Evolutionary conservation across 1,139 yeast genomes (phyloP), one percentile per base, ranked within the genome.

Genomic region (Candida pseudoviswanathii): DNA sequence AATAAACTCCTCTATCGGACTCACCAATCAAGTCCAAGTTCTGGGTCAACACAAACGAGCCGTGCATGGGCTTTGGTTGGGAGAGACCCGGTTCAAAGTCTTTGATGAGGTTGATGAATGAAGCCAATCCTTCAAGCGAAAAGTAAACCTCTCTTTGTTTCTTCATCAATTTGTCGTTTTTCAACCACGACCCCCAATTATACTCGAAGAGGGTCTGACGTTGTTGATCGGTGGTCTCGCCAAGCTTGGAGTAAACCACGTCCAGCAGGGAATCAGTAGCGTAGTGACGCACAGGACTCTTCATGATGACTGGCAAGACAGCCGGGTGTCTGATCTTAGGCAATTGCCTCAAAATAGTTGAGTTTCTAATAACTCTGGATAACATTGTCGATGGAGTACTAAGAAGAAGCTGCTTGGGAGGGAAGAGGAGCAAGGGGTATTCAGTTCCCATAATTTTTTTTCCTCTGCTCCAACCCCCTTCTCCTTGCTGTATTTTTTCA

Each of bases 161-260:
- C 62, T 89, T 85, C 65, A 92, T 94, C 39, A 70, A 70, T 53
- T 78, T 80, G 64, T 92, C 96, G 63, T 92, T 82, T 53, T 78
- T 81, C 62, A 92, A 72, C 98, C 98, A 94, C 3, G 96, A 80
- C 44, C 99, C 99, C 96, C 98, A 92, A 3, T 94, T 77, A 66
- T 91, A 94, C 62, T 86, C 83, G 75, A 89, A 92, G 61, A 92
- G 89, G 46, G 84, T 79, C 52, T 80, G 81, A 65, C 96, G 80
- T 53, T 83, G 77, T 16, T 92, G 91, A 60, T 86, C 91, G 46
- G 76, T 69, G 50, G 81, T 78, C 58, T 86, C 88, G 36, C 80
- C 69, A 40, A 85, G 63, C 54, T 76, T 77, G 51, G 90, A 85
- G 60, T 63, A 71, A 6, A 73, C 62, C 58, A 77, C 78, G 25